Conservation (phyloP, 306 rosid genomes). For the Leucaena leucocephala region DNA sequence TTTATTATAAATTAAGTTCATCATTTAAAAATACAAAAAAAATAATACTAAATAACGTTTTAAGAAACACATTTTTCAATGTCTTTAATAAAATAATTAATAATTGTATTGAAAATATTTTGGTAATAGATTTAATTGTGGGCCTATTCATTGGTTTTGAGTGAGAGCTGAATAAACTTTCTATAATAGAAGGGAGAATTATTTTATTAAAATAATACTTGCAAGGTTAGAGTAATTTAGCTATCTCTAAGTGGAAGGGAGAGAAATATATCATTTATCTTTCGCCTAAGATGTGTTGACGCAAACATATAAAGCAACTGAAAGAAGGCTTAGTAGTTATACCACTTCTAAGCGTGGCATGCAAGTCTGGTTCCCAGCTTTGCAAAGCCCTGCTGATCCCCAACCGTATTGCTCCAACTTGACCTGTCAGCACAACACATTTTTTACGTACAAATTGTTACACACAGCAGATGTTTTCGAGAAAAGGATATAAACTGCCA, state of each 20-base stretch:
- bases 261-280: neutral
- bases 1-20: no score
- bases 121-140: neutral
- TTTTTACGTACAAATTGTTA: neutral
- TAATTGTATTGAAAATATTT: neutral
- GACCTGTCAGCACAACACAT: slow-evolving; percentile 58
- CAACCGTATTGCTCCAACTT: slow-evolving; percentile 92
- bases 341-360: slow-evolving; percentile 80
- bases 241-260: neutral
- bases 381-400: slow-evolving; percentile 96
- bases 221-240: neutral
- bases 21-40: no score
- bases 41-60: no score
- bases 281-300: neutral
- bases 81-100: neutral
- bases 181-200: neutral
- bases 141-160: neutral
- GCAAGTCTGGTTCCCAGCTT: slow-evolving; percentile 93
- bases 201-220: neutral
- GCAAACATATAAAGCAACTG: neutral
- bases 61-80: neutral
- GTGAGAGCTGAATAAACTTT: neutral
- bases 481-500: slow-evolving; percentile 5
- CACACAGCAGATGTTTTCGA: neutral
- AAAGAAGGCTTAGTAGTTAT: slow-evolving; percentile 22